Evolutionary conservation across 2,329 filamentous ascomycete species (phyloP).

Genomic region (Aspergillus tamarii): DNA sequence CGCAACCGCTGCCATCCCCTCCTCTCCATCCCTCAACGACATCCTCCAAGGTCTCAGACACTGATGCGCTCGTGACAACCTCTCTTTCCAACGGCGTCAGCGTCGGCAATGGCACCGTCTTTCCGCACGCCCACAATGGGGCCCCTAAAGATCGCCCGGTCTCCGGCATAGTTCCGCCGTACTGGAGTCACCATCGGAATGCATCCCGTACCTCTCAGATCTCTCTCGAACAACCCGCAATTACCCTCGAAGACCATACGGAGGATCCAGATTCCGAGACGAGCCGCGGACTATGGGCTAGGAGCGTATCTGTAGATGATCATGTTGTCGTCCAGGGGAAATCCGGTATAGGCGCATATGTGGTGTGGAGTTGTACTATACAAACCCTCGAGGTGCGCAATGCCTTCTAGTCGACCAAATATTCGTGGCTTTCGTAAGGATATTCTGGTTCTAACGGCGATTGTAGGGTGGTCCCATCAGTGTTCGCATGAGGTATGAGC

Average conservation of each 20-base stretch:
- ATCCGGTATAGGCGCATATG: slow-evolving; percentile 77
- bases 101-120: slow-evolving; percentile 17
- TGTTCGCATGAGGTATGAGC: slow-evolving; percentile 59
- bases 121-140: slow-evolving; percentile 19
- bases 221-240: slow-evolving; percentile 48
- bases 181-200: slow-evolving; percentile 50
- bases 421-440: slow-evolving; percentile 4
- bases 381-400: slow-evolving; percentile 75
- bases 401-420: neutral
- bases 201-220: slow-evolving; percentile 45
- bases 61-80: slow-evolving; percentile 15
- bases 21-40: slow-evolving; percentile 14
- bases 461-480: slow-evolving; percentile 59
- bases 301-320: slow-evolving; percentile 63
- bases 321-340: slow-evolving; percentile 64
- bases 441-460: slow-evolving; percentile 20
- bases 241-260: slow-evolving; percentile 67
- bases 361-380: slow-evolving; percentile 90
- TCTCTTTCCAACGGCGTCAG: slow-evolving; percentile 11
- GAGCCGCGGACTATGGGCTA: slow-evolving; percentile 64
- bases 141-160: slow-evolving; percentile 29
- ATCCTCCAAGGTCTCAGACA: slow-evolving; percentile 12
- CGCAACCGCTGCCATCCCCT: slow-evolving; percentile 30
- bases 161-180: slow-evolving; percentile 46
- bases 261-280: slow-evolving; percentile 59